Evolutionary conservation across 2,329 filamentous ascomycete species (phyloP), one percentile per base, ranked within the genome.

Genomic region (Diaporthe vexans): DNA sequence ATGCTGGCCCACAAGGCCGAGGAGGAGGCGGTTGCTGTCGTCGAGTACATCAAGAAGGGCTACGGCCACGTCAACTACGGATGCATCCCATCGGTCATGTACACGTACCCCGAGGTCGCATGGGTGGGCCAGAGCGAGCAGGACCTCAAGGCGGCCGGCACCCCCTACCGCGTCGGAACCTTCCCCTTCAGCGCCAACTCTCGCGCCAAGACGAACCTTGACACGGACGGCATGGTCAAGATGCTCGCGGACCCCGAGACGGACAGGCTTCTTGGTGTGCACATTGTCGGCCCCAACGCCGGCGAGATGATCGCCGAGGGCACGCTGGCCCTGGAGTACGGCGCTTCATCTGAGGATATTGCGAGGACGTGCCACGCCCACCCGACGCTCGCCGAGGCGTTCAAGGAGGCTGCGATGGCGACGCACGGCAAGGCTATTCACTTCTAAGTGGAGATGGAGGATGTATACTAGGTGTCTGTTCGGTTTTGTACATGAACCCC

Each of bases 1-100:
- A 99, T 99, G 97, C 92, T 99, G 81, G 97, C 97, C 72, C 97
- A 99, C 91, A 99, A 99, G 91, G 97, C 97, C 69, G 97, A 99
- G 87, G 97, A 99, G 87, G 97, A 99, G 87, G 97, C 91, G 75
- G 95, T 98, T 77, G 97, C 97, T 43, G 96, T 93, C 74, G 90
- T 98, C 77, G 97, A 99, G 86, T 98, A 95, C 89, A 97, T 99
- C 86, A 96, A 94, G 88, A 98, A 98, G 90, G 95, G 95, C 78
- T 94, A 97, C 85, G 97, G 97, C 74, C 97, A 99, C 86, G 97
- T 99, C 86, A 99, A 99, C 93, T 99, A 99, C 87, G 94, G 92
- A 81, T 94, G 94, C 84, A 99, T 99, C 82, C 97, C 97, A 78
- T 97, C 94, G 46, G 97, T 99, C 87, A 99, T 99, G 97, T 99